Conservation (phyloP, 2,329 filamentous ascomycete species). For the Trichoderma atroviride region DNA sequence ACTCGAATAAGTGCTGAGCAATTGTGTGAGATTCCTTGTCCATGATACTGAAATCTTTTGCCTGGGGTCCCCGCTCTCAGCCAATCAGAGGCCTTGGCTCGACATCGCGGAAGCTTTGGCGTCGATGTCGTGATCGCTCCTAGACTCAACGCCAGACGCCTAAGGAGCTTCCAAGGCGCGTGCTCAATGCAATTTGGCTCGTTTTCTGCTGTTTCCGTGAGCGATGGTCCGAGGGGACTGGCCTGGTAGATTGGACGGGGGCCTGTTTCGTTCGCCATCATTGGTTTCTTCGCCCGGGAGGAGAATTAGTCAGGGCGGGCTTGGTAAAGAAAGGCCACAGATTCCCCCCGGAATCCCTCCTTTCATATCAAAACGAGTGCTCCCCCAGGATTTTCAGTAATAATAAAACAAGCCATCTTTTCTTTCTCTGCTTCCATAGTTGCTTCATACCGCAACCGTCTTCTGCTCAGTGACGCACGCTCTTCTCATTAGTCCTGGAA, state of each 20-base stretch:
- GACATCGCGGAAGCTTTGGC: constrained; percentile 54
- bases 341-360: constrained; percentile 13
- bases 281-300: constrained; percentile 18
- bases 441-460: neutral
- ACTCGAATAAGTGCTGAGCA: constrained; percentile 1
- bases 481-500: neutral
- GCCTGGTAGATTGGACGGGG: constrained; percentile 14
- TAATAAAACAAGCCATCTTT: constrained; percentile 1
- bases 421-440: constrained; percentile 9
- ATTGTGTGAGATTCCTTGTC: neutral
- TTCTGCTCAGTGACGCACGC: neutral
- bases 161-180: constrained; percentile 40
- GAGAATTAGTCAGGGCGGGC: constrained; percentile 25
- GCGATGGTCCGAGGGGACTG: constrained; percentile 13
- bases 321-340: constrained; percentile 7
- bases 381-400: constrained; percentile 3
- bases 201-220: neutral
- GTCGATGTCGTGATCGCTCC: constrained; percentile 56
- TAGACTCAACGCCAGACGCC: constrained; percentile 37
- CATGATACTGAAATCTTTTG: constrained; percentile 3
- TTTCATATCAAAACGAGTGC: constrained; percentile 17
- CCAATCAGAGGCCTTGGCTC: constrained; percentile 42
- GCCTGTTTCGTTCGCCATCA: constrained; percentile 1
- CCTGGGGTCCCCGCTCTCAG: constrained; percentile 23
- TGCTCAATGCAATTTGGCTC: constrained; percentile 38